These are phyloP conservation scores for Vachellia collinsii DNA, from an alignment of 306 rosid genomes.

Conservation along the genomic window DNA sequence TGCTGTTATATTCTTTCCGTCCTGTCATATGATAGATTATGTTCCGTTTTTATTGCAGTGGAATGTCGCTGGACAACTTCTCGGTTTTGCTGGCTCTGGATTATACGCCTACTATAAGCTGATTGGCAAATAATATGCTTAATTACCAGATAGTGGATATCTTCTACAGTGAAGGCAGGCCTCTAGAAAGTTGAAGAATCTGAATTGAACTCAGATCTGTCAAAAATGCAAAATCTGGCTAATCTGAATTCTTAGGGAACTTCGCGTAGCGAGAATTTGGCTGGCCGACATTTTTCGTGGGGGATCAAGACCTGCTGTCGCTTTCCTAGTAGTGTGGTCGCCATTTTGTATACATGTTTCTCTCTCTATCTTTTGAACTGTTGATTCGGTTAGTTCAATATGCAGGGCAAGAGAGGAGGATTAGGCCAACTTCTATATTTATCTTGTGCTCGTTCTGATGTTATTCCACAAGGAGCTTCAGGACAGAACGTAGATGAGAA, in stretches of 20 bases:
- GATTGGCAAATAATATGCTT: slow-evolving; percentile 60
- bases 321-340: slow-evolving; percentile 18
- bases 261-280: slow-evolving; percentile 35
- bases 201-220: slow-evolving; percentile 28
- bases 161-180: slow-evolving; percentile 28
- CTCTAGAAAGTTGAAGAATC: slow-evolving; percentile 28
- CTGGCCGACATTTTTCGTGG: slow-evolving; percentile 23
- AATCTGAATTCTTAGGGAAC: slow-evolving; percentile 30
- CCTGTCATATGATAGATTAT: slow-evolving; percentile 12
- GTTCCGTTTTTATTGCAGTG: slow-evolving; percentile 58
- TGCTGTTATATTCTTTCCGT: not conserved
- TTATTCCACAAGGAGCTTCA: not conserved
- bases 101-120: slow-evolving; percentile 87
- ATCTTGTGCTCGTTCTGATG: not conserved
- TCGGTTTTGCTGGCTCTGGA: slow-evolving; percentile 86
- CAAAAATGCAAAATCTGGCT: slow-evolving; percentile 21
- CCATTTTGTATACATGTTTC: slow-evolving; percentile 35
- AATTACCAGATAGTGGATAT: slow-evolving; percentile 22
- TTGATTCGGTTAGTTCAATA: not conserved
- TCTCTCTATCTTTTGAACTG: not conserved
- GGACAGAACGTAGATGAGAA: slow-evolving; percentile 1
- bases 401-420: slow-evolving; percentile 5
- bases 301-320: slow-evolving; percentile 12
- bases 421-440: not conserved
- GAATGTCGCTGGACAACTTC: slow-evolving; percentile 75